Base-by-base conservation (phyloP, 371 early-diverging fungal genomes). In the Actinomortierella wolfii region DNA sequence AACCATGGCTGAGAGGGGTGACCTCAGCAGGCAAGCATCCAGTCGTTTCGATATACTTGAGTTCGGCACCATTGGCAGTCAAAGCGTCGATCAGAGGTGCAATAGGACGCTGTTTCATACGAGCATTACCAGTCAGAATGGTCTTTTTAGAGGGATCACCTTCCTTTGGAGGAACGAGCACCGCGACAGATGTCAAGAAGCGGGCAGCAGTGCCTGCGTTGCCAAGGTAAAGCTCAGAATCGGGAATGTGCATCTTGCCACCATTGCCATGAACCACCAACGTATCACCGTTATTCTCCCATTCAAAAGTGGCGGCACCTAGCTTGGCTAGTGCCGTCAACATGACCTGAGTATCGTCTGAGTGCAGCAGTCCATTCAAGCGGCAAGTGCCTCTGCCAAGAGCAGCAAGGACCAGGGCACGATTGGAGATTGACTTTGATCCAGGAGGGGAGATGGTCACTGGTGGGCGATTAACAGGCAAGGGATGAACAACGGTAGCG, bases 131-230 rank as follows among this genome's bases (percentile, higher is more conserved):
- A 0, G 99, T 97, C 51, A 97, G 80, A 48, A 93, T 78, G 4
- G 92, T 88, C 43, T 68, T 65, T 15, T 74, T 82, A 23, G 79
- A 76, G n/a, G 55, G 43, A 21, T 41, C 57, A 7, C 76, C 57
- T 20, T 66, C 47, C 1, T 59, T 49, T 1, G 77, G 64, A 40
- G 84, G 84, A 8, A 95, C 88, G 51, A 97, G 81, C 25, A 93
- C 87, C 49, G 89, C 87, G 20, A 96, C 90, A 0, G 96, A 86
- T 6, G 97, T 93, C 59, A 98, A 82, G 84, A 98, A 98, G 46
- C 98, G 91, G 4, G 97, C 89, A 1, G 99, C 99, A 3, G 99
- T 98, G 49, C 99, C 99, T 2, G 99, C 99, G 69, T 98, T 98
- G 50, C 98, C 97, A 43, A 98, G 79, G 78, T 94, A 98, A 40